Evolutionary conservation across 192 early-diverging fungal genomes (phyloP).

Genomic region (Backusella tuberculispora): DNA sequence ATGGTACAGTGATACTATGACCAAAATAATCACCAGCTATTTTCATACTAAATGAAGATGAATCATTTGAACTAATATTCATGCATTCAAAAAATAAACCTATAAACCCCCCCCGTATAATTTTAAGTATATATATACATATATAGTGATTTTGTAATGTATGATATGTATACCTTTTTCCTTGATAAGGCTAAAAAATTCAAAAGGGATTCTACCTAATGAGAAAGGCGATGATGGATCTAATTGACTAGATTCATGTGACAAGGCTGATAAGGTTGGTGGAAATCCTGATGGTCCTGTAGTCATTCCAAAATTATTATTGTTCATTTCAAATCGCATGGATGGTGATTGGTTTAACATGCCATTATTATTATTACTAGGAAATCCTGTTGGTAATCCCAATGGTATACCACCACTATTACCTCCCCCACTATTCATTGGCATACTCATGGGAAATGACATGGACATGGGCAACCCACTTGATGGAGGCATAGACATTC

Average conservation of each 20-base stretch:
- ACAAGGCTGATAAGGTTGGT: too few species aligned
- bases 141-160: not conserved
- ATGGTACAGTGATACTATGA: conserved; percentile 26
- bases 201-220: not conserved
- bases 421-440: not conserved
- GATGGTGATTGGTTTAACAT: not conserved
- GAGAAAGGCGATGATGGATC: not conserved
- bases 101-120: too few species aligned
- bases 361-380: not conserved
- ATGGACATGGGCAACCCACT: not conserved
- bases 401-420: not conserved
- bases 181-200: not conserved
- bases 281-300: too few species aligned
- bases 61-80: conserved; percentile 7
- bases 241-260: not conserved
- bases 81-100: conserved; percentile 1
- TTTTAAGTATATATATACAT: too few species aligned
- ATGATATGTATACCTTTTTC: not conserved
- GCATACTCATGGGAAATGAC: not conserved
- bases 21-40: conserved; percentile 24
- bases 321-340: conserved; percentile 3
- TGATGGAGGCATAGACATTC: not conserved
- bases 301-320: not conserved
- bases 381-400: not conserved
- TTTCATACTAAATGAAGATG: not conserved